Conservation (phyloP, 352 stramenopile species). For the Globisporangium acanthophoron region DNA sequence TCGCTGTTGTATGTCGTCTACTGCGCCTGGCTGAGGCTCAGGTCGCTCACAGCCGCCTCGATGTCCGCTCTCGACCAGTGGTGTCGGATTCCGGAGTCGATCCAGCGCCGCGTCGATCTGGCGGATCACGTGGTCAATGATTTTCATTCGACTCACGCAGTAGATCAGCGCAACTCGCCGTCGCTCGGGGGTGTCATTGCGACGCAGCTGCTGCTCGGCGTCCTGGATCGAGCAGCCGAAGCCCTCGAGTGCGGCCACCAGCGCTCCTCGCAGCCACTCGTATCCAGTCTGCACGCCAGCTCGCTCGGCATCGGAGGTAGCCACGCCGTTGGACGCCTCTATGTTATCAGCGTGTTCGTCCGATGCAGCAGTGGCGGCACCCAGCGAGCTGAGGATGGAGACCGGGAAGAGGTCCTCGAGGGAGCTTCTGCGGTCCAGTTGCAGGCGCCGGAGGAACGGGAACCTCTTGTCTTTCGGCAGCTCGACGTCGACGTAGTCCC, state of each 20-base stretch:
- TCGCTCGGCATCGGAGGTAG: slow-evolving; percentile 3
- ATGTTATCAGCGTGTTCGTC: neutral
- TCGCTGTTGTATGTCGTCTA: neutral
- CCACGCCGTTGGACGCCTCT: neutral
- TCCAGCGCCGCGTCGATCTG: slow-evolving; percentile 36
- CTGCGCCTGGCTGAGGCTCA: neutral
- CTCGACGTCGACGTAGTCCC: slow-evolving; percentile 72
- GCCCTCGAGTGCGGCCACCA: slow-evolving; percentile 10
- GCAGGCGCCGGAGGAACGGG: slow-evolving; percentile 42
- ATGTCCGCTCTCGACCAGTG: neutral
- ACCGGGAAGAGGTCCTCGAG: slow-evolving; percentile 45
- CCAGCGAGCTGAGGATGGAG: neutral
- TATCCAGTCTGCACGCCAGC: slow-evolving; percentile 2
- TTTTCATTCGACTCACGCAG: slow-evolving; percentile 32
- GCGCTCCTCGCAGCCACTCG: slow-evolving; percentile 11
- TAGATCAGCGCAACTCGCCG: slow-evolving; percentile 41
- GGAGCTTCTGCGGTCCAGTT: slow-evolving; percentile 39
- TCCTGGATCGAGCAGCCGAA: slow-evolving; percentile 20
- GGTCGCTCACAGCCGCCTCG: neutral
- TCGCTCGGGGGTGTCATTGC: slow-evolving; percentile 15
- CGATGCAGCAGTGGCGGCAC: neutral
- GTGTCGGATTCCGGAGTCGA: neutral
- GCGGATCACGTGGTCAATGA: slow-evolving; percentile 28
- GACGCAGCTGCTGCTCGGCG: slow-evolving; percentile 22
- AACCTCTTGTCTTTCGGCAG: slow-evolving; percentile 40